phyloP scores from a whole-genome alignment of 345 rosid genomes.

The Pugionium dolabratum region DNA sequence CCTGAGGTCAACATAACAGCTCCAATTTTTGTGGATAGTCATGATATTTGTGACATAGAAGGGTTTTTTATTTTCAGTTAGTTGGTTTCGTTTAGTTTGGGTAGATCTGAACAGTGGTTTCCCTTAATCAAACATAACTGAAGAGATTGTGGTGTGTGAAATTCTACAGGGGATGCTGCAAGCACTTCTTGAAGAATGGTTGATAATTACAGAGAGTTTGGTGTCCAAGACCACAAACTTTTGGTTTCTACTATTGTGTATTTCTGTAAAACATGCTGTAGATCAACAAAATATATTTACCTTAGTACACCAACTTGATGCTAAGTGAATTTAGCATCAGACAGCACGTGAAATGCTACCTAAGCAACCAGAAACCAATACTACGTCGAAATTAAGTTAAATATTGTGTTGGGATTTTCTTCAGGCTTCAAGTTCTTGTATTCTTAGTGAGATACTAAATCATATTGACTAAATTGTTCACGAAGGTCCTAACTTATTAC shows the following conservation, averaged over 20 bases:
- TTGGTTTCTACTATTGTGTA: slow-evolving; percentile 24
- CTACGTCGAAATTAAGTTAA: slow-evolving; percentile 5
- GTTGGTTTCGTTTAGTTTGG: background rate
- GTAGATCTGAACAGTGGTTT: slow-evolving; percentile 3
- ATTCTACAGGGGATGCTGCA: slow-evolving; percentile 37
- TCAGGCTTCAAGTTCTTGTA: background rate
- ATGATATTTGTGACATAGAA: slow-evolving; percentile 10
- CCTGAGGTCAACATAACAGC: background rate
- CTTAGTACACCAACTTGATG: slow-evolving; percentile 18
- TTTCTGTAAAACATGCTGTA: slow-evolving; percentile 13
- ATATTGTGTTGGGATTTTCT: background rate
- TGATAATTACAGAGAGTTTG: slow-evolving; percentile 20
- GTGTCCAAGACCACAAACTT: slow-evolving; percentile 16
- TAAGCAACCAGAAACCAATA: slow-evolving; percentile 18
- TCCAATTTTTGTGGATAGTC: slow-evolving; percentile 1
- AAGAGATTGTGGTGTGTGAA: slow-evolving; percentile 22
- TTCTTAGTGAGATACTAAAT: slow-evolving; percentile 3
- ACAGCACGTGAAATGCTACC: slow-evolving; percentile 19
- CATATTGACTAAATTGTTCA: slow-evolving; percentile 2
- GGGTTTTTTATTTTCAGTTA: background rate
- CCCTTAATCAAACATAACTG: slow-evolving; percentile 2
- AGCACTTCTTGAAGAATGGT: slow-evolving; percentile 38
- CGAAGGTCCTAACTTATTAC: background rate
- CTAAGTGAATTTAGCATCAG: background rate
- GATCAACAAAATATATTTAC: slow-evolving; percentile 24